Percentiles rank a stretch among this genome's conserved stretches.
phyloP scores from a whole-genome alignment of 768 basidiomycete species.

The Russula earlei region DNA sequence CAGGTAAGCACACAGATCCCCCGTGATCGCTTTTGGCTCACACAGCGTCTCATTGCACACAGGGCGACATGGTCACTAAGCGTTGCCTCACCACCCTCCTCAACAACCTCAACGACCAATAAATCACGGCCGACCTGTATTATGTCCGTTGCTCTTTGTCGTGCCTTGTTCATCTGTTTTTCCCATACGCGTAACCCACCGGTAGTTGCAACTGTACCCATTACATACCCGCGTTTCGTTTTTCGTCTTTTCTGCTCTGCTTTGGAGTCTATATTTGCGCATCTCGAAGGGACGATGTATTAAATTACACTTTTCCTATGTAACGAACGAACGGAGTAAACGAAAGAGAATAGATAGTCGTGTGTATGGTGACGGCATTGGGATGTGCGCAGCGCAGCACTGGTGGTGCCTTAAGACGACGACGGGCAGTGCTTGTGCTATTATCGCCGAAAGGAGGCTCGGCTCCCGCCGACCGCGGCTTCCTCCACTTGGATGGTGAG shows the following conservation, averaged over 20 bases:
- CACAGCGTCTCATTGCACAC: neutral
- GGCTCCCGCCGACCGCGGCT: neutral
- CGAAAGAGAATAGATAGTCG: slow-evolving; percentile 1
- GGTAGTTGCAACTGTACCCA: slow-evolving; percentile 16
- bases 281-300: slow-evolving; percentile 13
- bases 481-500: slow-evolving; percentile 80
- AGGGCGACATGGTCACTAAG: slow-evolving; percentile 99
- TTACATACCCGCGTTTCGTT: slow-evolving; percentile 18
- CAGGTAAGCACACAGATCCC: slow-evolving; percentile 46
- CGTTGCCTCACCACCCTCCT: slow-evolving; percentile 84
- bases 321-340: slow-evolving; percentile 16
- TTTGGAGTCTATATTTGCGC: slow-evolving; percentile 15
- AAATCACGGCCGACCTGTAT: slow-evolving; percentile 6
- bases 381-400: too few relatives aligned
- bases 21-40: neutral
- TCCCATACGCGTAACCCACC: slow-evolving; percentile 9
- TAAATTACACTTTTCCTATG: slow-evolving; percentile 18
- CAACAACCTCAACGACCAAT: slow-evolving; percentile 68
- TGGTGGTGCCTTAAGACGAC: neutral
- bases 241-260: neutral
- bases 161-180: neutral
- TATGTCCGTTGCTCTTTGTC: slow-evolving; percentile 3
- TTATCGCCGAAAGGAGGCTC: slow-evolving; percentile 1
- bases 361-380: neutral
- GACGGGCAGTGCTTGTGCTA: too few relatives aligned